Base-by-base conservation (phyloP, 1,284 basidiomycete species). In the Malassezia cuniculi region DNA sequence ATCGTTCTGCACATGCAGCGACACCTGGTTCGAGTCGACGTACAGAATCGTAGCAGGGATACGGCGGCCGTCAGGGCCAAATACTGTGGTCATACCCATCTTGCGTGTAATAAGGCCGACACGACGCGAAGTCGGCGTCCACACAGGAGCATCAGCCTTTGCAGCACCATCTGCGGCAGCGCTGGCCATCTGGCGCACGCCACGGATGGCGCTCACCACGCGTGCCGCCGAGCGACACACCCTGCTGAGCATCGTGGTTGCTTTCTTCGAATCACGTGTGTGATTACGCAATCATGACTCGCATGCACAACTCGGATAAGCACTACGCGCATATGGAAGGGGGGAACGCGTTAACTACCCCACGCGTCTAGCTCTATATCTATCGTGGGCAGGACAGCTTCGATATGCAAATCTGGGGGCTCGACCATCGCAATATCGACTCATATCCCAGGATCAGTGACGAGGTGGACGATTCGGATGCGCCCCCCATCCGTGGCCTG, bases 31-130 rank as follows among this genome's bases (percentile, higher is more conserved):
- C 6, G 36, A 34, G 66, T 76, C 61, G 50, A 87, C 87, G 74
- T 95, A 86, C 21, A 99, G 76, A 25, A 99, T 80, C 0, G 93
- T 97, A 11, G 93, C 85, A 1, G 93, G 89, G 54, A 82, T 74
- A 41, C 83, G 73, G 28, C 78, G 77, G 24, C 93, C 93, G 47
- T 84, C 79, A 60, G 82, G 77, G 63, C 90, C 82, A 82, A 86
- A 97, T 60, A 94, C 73, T 10, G 78, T 77, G 5, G 85, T 83
- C 90, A 97, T 97, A 31, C 93, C 93, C 34, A 85, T 78, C 72
- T 99, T 99, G 44, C 81, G 76, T 16, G 86, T 89, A 64, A 99
- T 81, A 47, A 95, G 74, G 8, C 89, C 95, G 12, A 77, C 77
- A 30, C 80, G 80, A 52, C 82, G 76, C 4, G 86, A 87, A 39